These are phyloP conservation scores for Phytopythium vexans DNA, from an alignment of 352 stramenopile species.

Conservation along the genomic window DNA sequence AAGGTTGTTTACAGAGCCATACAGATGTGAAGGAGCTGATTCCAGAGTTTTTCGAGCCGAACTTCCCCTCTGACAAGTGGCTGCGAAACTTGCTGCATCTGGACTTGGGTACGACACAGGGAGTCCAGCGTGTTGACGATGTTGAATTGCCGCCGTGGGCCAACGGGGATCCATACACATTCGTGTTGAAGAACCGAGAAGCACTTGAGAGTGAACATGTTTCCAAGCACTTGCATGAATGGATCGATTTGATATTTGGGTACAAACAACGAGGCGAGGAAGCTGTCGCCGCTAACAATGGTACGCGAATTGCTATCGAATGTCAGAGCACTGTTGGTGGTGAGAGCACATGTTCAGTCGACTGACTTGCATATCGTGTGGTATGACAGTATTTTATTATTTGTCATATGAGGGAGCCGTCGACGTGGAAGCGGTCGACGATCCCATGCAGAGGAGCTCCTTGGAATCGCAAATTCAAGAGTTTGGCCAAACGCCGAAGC, in stretches of 20 bases:
- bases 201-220: slow-evolving; percentile 97
- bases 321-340: not conserved
- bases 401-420: slow-evolving; percentile 87
- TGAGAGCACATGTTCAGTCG: not conserved
- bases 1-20: slow-evolving; percentile 78
- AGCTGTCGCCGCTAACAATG: slow-evolving; percentile 82
- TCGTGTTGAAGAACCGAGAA: slow-evolving; percentile 92
- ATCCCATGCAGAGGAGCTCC: slow-evolving; percentile 90
- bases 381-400: slow-evolving; percentile 85
- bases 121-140: slow-evolving; percentile 85
- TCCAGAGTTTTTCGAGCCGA: slow-evolving; percentile 96
- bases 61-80: slow-evolving; percentile 84
- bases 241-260: slow-evolving; percentile 99
- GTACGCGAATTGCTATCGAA: slow-evolving; percentile 24
- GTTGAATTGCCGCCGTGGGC: slow-evolving; percentile 95
- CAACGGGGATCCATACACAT: slow-evolving; percentile 73
- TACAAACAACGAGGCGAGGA: slow-evolving; percentile 94
- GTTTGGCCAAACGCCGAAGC: slow-evolving; percentile 88
- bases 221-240: slow-evolving; percentile 93
- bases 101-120: slow-evolving; percentile 91
- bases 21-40: slow-evolving; percentile 99
- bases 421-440: slow-evolving; percentile 76
- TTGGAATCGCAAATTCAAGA: slow-evolving; percentile 93
- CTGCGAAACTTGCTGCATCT: slow-evolving; percentile 95
- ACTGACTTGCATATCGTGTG: slow-evolving; percentile 4